phyloP scores from a whole-genome alignment of 306 rosid genomes.

The Glycyrrhiza uralensis region DNA sequence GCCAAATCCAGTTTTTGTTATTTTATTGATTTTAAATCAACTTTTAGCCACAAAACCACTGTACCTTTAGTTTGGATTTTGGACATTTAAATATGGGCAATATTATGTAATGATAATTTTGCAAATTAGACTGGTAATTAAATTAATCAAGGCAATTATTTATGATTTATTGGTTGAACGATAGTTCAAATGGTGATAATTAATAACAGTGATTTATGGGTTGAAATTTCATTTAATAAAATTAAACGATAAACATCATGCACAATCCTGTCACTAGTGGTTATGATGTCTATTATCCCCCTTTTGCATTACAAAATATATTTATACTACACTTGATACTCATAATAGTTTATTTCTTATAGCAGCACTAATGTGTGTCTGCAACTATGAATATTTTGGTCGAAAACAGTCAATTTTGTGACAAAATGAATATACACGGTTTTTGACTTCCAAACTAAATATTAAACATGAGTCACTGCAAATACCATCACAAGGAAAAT shows the following conservation, averaged over 20 bases:
- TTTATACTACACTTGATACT: neutral
- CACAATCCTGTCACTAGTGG: neutral
- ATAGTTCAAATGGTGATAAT: too few species aligned
- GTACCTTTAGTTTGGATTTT: too few species aligned
- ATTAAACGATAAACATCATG: too few species aligned
- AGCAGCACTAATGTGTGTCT: neutral
- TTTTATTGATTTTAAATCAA: too few species aligned
- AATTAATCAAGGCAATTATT: too few species aligned
- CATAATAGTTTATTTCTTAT: neutral
- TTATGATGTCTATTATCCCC: neutral
- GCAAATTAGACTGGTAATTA: too few species aligned
- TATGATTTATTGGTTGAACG: too few species aligned
- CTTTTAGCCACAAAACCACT: too few species aligned
- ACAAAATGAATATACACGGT: conserved; percentile 4
- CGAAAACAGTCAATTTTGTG: neutral
- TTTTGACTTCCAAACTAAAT: conserved; percentile 14
- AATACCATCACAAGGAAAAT: conserved; percentile 6
- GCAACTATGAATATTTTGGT: neutral
- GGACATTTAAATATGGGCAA: too few species aligned
- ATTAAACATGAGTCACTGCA: neutral
- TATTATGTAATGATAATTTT: too few species aligned
- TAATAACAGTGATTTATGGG: too few species aligned
- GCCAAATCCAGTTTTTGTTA: neutral
- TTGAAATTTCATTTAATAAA: too few species aligned
- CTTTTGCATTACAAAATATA: neutral